phyloP scores from a whole-genome alignment of 2,329 filamentous ascomycete species.

The Neurospora sp. region DNA sequence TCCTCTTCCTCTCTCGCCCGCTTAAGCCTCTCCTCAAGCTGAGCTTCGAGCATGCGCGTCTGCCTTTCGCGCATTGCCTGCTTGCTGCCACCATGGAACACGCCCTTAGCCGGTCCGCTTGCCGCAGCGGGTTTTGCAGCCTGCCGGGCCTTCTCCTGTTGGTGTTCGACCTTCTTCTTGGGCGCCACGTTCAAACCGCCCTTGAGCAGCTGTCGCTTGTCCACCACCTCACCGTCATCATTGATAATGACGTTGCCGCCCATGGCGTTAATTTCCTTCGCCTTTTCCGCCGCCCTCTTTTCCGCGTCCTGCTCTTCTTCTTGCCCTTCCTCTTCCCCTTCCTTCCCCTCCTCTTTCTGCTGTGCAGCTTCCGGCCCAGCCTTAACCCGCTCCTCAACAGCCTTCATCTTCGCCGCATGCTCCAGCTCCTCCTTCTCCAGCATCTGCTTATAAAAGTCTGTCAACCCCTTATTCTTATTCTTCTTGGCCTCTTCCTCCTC shows the following conservation, averaged over 20 bases:
- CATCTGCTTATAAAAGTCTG: slow-evolving; percentile 66
- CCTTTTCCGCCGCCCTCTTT: slow-evolving; percentile 53
- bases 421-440: slow-evolving; percentile 60
- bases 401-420: slow-evolving; percentile 60
- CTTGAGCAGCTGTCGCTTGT: slow-evolving; percentile 69
- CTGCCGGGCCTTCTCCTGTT: slow-evolving; percentile 21
- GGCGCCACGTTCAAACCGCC: slow-evolving; percentile 65
- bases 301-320: slow-evolving; percentile 30
- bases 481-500: slow-evolving; percentile 57
- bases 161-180: slow-evolving; percentile 44
- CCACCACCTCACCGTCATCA: slow-evolving; percentile 73
- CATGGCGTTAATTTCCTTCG: slow-evolving; percentile 54
- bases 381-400: slow-evolving; percentile 39
- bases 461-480: slow-evolving; percentile 61
- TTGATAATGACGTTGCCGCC: slow-evolving; percentile 58
- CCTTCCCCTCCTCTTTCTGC: slow-evolving; percentile 15
- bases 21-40: slow-evolving; percentile 65
- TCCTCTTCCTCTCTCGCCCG: slow-evolving; percentile 60
- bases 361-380: background rate
- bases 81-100: slow-evolving; percentile 41
- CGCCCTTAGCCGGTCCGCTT: slow-evolving; percentile 23
- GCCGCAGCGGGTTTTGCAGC: slow-evolving; percentile 19
- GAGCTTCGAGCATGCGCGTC: slow-evolving; percentile 67
- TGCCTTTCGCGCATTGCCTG: slow-evolving; percentile 66
- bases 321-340: slow-evolving; percentile 11